Percentiles rank a stretch among this genome's conserved stretches.
These are phyloP conservation scores for Syzygium jambos DNA, from an alignment of 345 rosid genomes.

Conservation along the genomic window DNA sequence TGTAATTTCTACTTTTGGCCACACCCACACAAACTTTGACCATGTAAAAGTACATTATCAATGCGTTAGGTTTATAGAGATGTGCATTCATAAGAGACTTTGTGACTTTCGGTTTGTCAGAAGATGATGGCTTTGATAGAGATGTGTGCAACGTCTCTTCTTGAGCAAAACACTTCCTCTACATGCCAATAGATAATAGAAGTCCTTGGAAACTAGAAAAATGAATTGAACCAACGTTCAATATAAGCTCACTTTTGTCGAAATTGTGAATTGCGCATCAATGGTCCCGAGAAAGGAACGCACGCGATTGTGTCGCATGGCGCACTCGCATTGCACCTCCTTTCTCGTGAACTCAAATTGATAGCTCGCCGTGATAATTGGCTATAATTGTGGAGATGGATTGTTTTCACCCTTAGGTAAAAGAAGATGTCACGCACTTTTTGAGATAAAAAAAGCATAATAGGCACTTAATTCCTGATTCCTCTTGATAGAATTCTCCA, in stretches of 20 bases:
- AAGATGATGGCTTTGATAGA: not conserved
- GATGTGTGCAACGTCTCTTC: not conserved
- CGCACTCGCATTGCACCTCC: not conserved
- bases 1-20: not conserved
- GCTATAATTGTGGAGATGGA: not conserved
- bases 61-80: not conserved
- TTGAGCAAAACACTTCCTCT: not conserved
- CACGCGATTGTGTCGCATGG: not conserved
- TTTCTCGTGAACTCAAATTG: not conserved
- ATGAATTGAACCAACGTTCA: not conserved
- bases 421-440: not conserved
- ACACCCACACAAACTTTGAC: not conserved
- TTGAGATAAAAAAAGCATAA: not conserved
- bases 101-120: not conserved
- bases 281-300: not conserved
- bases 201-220: not conserved
- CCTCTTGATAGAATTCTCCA: not conserved
- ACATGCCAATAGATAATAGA: not conserved
- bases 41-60: not conserved
- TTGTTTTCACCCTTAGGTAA: not conserved
- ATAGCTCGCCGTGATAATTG: not conserved
- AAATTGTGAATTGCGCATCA: no score
- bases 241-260: not conserved
- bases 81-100: not conserved
- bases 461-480: not conserved